These are phyloP conservation scores for Neurospora sp. DNA, from an alignment of 495 filamentous ascomycete genomes.

Conservation along the genomic window DNA sequence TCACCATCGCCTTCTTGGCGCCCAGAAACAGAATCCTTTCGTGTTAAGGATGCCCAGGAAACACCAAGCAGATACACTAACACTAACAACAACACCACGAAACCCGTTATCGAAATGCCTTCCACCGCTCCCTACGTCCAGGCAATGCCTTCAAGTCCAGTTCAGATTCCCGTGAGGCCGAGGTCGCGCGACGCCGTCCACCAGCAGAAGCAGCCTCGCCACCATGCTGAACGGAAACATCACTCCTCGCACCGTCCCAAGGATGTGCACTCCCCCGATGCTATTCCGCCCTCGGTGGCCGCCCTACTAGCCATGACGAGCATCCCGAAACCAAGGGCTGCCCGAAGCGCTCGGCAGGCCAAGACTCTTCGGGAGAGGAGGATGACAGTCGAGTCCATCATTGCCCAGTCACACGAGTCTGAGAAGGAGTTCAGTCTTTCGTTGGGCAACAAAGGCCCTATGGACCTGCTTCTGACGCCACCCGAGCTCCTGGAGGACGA, in stretches of 20 bases:
- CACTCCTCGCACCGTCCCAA: constrained; percentile 14
- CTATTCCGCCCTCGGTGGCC: constrained; percentile 47
- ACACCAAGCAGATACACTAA: background rate
- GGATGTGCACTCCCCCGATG: constrained; percentile 36
- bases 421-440: constrained; percentile 39
- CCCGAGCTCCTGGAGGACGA: constrained; percentile 45
- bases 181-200: constrained; percentile 23
- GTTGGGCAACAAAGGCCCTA: constrained; percentile 31
- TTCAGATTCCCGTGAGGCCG: constrained; percentile 33
- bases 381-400: constrained; percentile 41
- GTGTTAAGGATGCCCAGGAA: background rate
- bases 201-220: constrained; percentile 11
- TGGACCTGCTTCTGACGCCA: constrained; percentile 43
- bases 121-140: background rate
- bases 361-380: constrained; percentile 19
- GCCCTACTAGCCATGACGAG: constrained; percentile 49
- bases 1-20: background rate
- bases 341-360: constrained; percentile 14
- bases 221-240: background rate
- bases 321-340: constrained; percentile 39
- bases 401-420: constrained; percentile 36
- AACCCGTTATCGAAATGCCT: background rate
- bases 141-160: constrained; percentile 30
- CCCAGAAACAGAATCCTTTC: background rate
- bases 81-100: background rate